Conservation (phyloP, 345 rosid genomes). For the Salix suchowensis region DNA sequence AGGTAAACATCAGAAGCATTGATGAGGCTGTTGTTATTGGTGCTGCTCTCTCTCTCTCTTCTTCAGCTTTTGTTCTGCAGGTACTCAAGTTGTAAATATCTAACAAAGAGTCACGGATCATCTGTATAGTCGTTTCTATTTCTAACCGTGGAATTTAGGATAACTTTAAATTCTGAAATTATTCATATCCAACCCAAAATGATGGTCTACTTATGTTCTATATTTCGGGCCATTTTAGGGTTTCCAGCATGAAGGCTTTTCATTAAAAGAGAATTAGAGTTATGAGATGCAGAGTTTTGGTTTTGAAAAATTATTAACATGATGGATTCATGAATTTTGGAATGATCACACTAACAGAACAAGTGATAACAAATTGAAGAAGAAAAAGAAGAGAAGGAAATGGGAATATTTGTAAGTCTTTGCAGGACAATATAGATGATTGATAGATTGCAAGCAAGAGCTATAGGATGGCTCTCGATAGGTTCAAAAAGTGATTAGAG, state of each 20-base stretch:
- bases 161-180: not conserved
- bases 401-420: not conserved
- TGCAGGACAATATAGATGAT: not conserved
- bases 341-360: not conserved
- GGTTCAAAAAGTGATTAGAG: not conserved
- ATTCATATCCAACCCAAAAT: not conserved
- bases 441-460: not conserved
- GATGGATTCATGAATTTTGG: not conserved
- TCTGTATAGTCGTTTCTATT: not conserved
- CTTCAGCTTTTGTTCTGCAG: slow-evolving; percentile 97
- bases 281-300: not conserved
- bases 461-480: not conserved
- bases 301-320: not conserved
- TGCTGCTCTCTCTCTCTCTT: slow-evolving; percentile 91
- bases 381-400: not conserved
- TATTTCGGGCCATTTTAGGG: not conserved
- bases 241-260: not conserved
- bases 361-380: not conserved
- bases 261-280: not conserved
- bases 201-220: not conserved
- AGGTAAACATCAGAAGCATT: slow-evolving; percentile 95
- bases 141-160: not conserved
- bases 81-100: slow-evolving; percentile 35
- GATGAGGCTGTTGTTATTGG: slow-evolving; percentile 97
- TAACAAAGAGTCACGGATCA: not conserved